These are phyloP conservation scores for Cynanchum wilfordii DNA, from an alignment of 257 asterid species.

Conservation along the genomic window DNA sequence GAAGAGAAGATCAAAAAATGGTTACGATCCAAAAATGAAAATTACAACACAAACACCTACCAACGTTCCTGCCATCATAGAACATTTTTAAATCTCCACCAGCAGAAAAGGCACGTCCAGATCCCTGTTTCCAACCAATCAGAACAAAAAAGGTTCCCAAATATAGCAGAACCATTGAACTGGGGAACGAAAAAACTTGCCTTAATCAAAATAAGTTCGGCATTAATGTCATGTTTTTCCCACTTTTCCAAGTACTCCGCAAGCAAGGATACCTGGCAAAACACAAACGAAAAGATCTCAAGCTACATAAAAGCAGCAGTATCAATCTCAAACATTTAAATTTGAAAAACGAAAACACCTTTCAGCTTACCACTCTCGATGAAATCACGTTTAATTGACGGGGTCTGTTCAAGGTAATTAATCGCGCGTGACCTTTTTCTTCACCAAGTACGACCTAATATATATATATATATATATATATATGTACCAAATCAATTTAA, in stretches of 20 bases:
- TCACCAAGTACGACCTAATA: constrained; percentile 66
- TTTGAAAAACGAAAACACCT: constrained; percentile 5
- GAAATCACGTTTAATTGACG: constrained; percentile 80
- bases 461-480: not conserved
- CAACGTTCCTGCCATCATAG: constrained; percentile 65
- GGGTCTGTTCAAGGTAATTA: constrained; percentile 76
- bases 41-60: constrained; percentile 30
- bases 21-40: not conserved
- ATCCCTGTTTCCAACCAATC: constrained; percentile 42
- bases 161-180: too few relatives aligned
- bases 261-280: constrained; percentile 56
- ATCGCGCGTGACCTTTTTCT: constrained; percentile 63
- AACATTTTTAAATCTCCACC: constrained; percentile 95
- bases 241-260: constrained; percentile 80
- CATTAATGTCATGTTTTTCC: constrained; percentile 79
- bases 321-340: not conserved
- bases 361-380: constrained; percentile 58
- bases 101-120: constrained; percentile 96
- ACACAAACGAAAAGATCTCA: constrained; percentile 6
- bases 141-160: not conserved
- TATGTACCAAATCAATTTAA: too few relatives aligned
- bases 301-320: not conserved
- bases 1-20: constrained; percentile 1
- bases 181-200: constrained; percentile 21
- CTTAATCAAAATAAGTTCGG: constrained; percentile 67